phyloP scores from a whole-genome alignment of 768 basidiomycete species.

The Fistulinella prunicolor region DNA sequence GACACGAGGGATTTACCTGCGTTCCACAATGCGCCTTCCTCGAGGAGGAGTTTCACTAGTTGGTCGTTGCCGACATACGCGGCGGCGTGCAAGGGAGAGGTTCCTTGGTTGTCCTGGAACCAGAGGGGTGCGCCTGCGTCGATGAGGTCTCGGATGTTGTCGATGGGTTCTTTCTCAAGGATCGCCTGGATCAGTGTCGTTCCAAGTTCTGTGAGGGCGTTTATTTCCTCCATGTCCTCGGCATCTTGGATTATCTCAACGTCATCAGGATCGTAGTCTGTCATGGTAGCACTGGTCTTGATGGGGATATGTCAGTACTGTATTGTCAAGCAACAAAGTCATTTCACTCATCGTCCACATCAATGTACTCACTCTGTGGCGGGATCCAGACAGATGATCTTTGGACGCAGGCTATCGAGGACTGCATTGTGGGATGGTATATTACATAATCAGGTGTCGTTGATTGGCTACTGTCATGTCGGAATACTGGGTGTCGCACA shows the following conservation, averaged over 20 bases:
- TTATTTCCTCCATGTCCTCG: conserved; percentile 37
- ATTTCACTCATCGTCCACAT: neutral
- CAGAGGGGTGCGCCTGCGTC: conserved; percentile 77
- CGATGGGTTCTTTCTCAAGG: conserved; percentile 43
- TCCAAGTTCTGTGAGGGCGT: conserved; percentile 52
- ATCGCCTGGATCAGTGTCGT: conserved; percentile 58
- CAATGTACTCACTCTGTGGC: neutral
- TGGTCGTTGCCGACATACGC: conserved; percentile 65
- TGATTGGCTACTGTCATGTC: conserved; percentile 50
- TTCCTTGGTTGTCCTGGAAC: conserved; percentile 86
- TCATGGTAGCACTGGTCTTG: too few species aligned
- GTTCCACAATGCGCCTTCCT: conserved; percentile 91
- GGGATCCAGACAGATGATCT: neutral
- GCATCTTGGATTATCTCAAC: conserved; percentile 20
- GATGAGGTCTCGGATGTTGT: conserved; percentile 48
- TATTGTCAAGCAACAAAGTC: too few species aligned
- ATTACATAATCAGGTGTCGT: conserved; percentile 18
- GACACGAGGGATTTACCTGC: conserved; percentile 49
- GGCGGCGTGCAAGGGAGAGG: conserved; percentile 84
- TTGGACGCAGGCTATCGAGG: neutral
- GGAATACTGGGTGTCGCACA: conserved; percentile 92
- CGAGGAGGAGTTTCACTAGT: conserved; percentile 65
- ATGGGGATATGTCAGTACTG: too few species aligned
- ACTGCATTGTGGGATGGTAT: too few species aligned
- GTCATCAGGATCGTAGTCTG: conserved; percentile 5